Evolutionary conservation across 2,329 filamentous ascomycete species (phyloP), one percentile per base, ranked within the genome.

Genomic region (Dendrostoma leiphaemia): DNA sequence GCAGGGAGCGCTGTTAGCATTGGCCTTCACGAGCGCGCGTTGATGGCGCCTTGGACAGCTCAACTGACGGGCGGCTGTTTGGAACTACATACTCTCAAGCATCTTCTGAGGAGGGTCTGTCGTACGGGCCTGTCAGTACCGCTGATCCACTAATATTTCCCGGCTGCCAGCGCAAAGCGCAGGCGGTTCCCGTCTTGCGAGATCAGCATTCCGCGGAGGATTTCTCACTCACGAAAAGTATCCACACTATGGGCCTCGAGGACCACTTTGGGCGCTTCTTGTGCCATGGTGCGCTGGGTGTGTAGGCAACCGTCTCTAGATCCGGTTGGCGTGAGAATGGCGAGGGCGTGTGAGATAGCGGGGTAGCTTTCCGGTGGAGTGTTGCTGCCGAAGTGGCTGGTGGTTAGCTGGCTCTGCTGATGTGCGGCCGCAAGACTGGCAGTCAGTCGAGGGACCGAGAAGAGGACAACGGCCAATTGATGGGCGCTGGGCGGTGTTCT

Each of bases 181-280:
- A 15, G 31, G 31, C 31, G 31, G 32, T 35, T 29, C n/a, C 48
- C 21, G 28, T n/a, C 7, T 15, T 28, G 17, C 5, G 29, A 44
- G 24, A 19, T 12, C 52, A 28, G 13, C 31, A 38, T 19, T 44
- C 37, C 28, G n/a, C 10, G 37, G 29, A 24, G 7, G 19, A 23
- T 15, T 17, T 12, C 24, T 9, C 19, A 51, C 83, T 79, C 73
- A 86, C 83, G 82, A 67, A 77, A 90, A 19, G 88, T 91, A 71
- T 90, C 85, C 63, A 91, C 87, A 67, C 85, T 74, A 71, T 91
- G 88, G 66, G 88, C 87, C 78, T 91, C 89, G 58, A 80, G 78
- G 65, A 91, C 88, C 64, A 89, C 85, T 45, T 76, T 80, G 65
- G 70, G 61, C 54, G 71, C 70, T 59, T 66, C 68, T 65, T 72